These are phyloP conservation scores for Paxillus involutus DNA, from an alignment of 768 basidiomycete species.

Conservation along the genomic window DNA sequence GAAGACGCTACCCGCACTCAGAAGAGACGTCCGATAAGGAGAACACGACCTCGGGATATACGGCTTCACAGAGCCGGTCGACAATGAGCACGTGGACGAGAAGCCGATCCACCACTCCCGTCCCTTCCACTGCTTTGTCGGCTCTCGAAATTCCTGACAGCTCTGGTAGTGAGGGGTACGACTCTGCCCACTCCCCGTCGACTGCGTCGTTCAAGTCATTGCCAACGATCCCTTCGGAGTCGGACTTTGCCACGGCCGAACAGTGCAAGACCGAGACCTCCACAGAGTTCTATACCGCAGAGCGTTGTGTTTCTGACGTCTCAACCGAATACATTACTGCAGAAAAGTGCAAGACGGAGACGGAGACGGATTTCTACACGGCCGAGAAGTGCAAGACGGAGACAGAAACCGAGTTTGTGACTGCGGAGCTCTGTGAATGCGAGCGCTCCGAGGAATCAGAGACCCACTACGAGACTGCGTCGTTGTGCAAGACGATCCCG, in stretches of 20 bases:
- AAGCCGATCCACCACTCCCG: conserved; percentile 30
- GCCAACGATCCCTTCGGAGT: conserved; percentile 59
- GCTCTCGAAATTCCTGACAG: conserved; percentile 29
- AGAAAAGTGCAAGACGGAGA: conserved; percentile 43
- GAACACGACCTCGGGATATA: conserved; percentile 39
- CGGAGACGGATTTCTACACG: conserved; percentile 44
- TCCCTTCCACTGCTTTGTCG: conserved; percentile 30
- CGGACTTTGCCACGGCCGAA: conserved; percentile 43
- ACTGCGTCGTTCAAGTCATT: conserved; percentile 54
- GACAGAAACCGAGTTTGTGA: conserved; percentile 43
- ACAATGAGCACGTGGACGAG: conserved; percentile 33
- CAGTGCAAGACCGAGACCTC: conserved; percentile 41
- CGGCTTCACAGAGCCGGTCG: conserved; percentile 34
- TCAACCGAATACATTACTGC: conserved; percentile 53
- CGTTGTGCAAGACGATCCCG: conserved; percentile 35
- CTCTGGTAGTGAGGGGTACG: conserved; percentile 54
- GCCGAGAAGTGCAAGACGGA: conserved; percentile 39
- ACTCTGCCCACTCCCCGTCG: conserved; percentile 43
- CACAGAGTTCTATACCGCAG: conserved; percentile 50
- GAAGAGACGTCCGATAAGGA: conserved; percentile 60
- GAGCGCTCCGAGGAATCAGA: conserved; percentile 35
- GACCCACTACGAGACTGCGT: conserved; percentile 53
- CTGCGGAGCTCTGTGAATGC: conserved; percentile 43
- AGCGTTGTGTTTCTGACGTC: conserved; percentile 40
- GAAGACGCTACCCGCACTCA: conserved; percentile 38